Base-by-base conservation (phyloP, 2,329 filamentous ascomycete genomes). In the Drechslerella coelobrocha region DNA sequence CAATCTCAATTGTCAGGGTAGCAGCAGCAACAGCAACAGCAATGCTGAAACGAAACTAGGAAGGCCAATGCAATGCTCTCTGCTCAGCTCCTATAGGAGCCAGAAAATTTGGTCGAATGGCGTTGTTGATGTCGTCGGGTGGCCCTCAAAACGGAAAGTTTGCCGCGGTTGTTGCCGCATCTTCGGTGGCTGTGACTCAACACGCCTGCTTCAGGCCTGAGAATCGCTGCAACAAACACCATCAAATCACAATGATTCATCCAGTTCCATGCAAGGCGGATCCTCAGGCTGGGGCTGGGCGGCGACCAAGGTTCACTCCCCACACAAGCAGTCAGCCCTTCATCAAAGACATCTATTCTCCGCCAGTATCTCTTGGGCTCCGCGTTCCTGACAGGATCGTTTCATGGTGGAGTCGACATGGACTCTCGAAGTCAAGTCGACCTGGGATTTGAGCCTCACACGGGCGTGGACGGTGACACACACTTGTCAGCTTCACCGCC, bases 221-320 rank as follows among this genome's bases (percentile, higher is more conserved):
- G 29, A 12, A 6, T 6, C 12, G 29, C 6, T 31, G 29, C n/a
- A n/a, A n/a, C n/a, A 31, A 55, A 14, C 39, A 19, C 50, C 21
- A 23, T 59, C 57, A 62, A 63, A 53, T 47, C 66, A 63, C 24
- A 26, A 63, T 71, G 66, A 71, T 59, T 71, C 66, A 71, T 63
- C 31, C 41, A 41, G 7, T 45, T 17, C 9, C 37, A 8, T 19
- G n/a, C 66, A 63, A 71, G 66, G 66, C 66, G 41, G 45, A 59
- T 31, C 26, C 47, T 17, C 54, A 71, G 66, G 66, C 66, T 37
- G 47, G 45, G 27, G 43, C 14, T 4, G 24, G 2, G 29, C 26
- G 34, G 19, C 14, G 29, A 29, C 43, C 24, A n/a, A n/a, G n/a
- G n/a, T n/a, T n/a, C n/a, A n/a, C n/a, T n/a, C n/a, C n/a, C n/a